Percentiles rank a stretch among this genome's conserved stretches.
phyloP scores from a whole-genome alignment of 345 rosid genomes.

The Lenwebbia sp. region DNA sequence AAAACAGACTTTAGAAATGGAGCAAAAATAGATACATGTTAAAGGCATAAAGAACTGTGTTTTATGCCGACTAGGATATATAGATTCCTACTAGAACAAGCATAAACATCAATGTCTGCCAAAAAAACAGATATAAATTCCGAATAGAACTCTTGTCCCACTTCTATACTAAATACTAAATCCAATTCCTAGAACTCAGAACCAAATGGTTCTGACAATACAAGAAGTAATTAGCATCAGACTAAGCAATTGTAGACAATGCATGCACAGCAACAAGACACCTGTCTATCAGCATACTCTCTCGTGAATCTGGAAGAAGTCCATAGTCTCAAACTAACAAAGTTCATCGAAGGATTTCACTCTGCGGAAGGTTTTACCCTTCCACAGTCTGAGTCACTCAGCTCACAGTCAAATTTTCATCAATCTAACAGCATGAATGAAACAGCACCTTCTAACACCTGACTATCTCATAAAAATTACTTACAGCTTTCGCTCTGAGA shows the following conservation, averaged over 20 bases:
- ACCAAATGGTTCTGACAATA: background rate
- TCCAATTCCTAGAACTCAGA: background rate
- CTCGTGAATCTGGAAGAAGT: background rate
- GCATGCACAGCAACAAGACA: background rate
- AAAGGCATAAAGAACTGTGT: background rate
- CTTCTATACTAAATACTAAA: background rate
- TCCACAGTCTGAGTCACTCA: background rate
- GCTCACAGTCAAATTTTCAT: background rate
- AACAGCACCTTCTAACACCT: background rate
- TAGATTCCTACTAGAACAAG: background rate
- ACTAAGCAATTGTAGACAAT: background rate
- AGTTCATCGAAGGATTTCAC: background rate
- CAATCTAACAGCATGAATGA: background rate
- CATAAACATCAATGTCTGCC: background rate
- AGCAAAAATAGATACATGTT: background rate
- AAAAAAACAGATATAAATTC: background rate
- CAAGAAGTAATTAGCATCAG: background rate
- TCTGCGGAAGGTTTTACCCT: background rate
- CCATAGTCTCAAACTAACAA: background rate
- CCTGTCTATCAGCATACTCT: background rate
- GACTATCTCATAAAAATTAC: background rate
- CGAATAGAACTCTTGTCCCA: background rate
- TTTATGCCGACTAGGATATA: background rate
- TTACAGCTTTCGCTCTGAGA: conserved; percentile 11
- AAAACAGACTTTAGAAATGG: background rate